Evolutionary conservation across 257 asterid genomes (phyloP).

Genomic region (Leonotis leonurus): DNA sequence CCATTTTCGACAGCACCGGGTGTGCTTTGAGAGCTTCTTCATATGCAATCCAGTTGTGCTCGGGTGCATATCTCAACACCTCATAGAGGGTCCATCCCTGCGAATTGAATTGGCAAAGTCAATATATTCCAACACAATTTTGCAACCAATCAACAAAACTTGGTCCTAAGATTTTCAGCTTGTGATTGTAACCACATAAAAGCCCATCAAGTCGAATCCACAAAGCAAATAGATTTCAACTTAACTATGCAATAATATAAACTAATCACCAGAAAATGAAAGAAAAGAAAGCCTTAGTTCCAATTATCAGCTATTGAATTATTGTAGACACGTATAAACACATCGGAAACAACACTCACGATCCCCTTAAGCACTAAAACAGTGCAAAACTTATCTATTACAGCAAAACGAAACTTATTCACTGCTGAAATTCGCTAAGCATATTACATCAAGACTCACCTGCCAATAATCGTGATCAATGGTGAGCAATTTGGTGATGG

Average conservation of each 20-base stretch:
- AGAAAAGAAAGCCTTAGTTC: no score
- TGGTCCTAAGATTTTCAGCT: no score
- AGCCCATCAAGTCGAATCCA: no score
- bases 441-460: slow-evolving; percentile 26
- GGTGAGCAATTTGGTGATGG: slow-evolving; percentile 57
- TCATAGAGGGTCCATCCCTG: slow-evolving; percentile 81
- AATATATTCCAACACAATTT: no score
- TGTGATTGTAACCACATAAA: no score
- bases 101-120: no score
- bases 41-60: slow-evolving; percentile 78
- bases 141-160: no score
- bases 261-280: no score
- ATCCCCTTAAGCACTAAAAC: background rate
- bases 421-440: background rate
- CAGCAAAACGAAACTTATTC: background rate
- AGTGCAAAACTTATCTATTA: background rate
- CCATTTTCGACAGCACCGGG: slow-evolving; percentile 73
- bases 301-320: background rate
- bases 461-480: slow-evolving; percentile 82
- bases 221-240: no score
- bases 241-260: background rate
- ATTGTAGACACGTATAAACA: background rate
- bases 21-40: slow-evolving; percentile 67
- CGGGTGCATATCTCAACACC: slow-evolving; percentile 73
- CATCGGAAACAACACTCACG: background rate